Conservation (phyloP, 805 yeast species). For the Lipomyces anomalus region DNA sequence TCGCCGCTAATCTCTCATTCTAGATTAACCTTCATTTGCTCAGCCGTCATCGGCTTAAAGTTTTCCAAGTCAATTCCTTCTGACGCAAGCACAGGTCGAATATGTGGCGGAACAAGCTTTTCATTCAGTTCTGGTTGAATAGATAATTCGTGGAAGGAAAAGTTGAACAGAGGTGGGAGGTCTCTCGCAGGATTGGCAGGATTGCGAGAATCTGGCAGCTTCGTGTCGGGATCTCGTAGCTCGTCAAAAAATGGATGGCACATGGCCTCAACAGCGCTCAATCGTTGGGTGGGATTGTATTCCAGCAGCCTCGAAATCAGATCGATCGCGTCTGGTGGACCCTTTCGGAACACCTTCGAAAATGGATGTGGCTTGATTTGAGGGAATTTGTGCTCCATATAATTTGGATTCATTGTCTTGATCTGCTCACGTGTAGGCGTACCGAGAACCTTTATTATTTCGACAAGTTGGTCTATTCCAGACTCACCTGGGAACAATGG, state of each 20-base stretch:
- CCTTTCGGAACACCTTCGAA: constrained; percentile 63
- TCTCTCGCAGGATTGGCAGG: constrained; percentile 69
- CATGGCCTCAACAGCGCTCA: constrained; percentile 74
- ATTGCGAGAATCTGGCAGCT: constrained; percentile 41
- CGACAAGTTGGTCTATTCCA: constrained; percentile 95
- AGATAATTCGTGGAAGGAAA: constrained; percentile 52
- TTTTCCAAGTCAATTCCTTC: constrained; percentile 43
- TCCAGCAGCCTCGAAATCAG: constrained; percentile 74
- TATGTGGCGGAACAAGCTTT: constrained; percentile 37
- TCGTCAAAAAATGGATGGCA: constrained; percentile 88
- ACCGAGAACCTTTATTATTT: constrained; percentile 90
- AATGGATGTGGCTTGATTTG: constrained; percentile 47
- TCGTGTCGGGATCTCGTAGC: constrained; percentile 50
- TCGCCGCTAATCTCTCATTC: constrained; percentile 5
- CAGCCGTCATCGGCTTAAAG: constrained; percentile 50
- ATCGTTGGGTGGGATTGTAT: constrained; percentile 81
- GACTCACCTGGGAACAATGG: constrained; percentile 97
- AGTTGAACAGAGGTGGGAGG: constrained; percentile 73
- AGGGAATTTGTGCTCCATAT: constrained; percentile 96
- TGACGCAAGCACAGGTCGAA: constrained; percentile 39
- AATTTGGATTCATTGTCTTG: constrained; percentile 90
- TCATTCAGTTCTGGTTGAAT: constrained; percentile 39
- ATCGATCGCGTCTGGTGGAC: constrained; percentile 82
- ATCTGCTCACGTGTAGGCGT: constrained; percentile 93
- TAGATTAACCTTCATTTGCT: constrained; percentile 24